Conservation (phyloP, 179 eudicot genomes). For the Nepenthes alata region DNA sequence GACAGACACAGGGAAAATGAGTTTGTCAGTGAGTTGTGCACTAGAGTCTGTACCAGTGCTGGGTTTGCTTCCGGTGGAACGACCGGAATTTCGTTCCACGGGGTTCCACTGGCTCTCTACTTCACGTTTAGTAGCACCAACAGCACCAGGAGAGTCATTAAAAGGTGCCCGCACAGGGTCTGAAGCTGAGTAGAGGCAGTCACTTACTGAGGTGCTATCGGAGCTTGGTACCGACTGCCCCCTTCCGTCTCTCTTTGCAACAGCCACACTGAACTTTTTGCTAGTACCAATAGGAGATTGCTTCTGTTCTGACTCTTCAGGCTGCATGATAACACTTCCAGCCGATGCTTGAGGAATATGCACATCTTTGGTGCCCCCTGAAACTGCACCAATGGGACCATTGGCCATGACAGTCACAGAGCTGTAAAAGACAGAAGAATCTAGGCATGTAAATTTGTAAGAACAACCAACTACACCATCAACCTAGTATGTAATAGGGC, state of each 20-base stretch:
- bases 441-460: constrained; percentile 12
- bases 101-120: constrained; percentile 13
- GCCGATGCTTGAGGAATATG: constrained; percentile 17
- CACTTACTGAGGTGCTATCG: constrained; percentile 10
- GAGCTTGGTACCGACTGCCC: constrained; percentile 15
- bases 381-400: constrained; percentile 33
- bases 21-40: not conserved
- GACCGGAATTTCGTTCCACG: not conserved
- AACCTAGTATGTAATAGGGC: not conserved
- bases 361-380: constrained; percentile 22
- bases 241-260: constrained; percentile 12
- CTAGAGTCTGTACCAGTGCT: constrained; percentile 3
- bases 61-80: constrained; percentile 5
- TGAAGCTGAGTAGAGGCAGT: constrained; percentile 18
- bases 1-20: not conserved
- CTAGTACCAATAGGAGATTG: constrained; percentile 15
- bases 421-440: constrained; percentile 35
- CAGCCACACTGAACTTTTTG: constrained; percentile 17
- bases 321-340: constrained; percentile 15
- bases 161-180: constrained; percentile 30
- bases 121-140: constrained; percentile 21
- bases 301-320: constrained; percentile 15
- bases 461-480: constrained; percentile 5
- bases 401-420: constrained; percentile 26
- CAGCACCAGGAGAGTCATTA: constrained; percentile 14